Evolutionary conservation across 1,139 yeast species (phyloP), one percentile per base, ranked within the genome.

Genomic region (Arxiozyma telluris): DNA sequence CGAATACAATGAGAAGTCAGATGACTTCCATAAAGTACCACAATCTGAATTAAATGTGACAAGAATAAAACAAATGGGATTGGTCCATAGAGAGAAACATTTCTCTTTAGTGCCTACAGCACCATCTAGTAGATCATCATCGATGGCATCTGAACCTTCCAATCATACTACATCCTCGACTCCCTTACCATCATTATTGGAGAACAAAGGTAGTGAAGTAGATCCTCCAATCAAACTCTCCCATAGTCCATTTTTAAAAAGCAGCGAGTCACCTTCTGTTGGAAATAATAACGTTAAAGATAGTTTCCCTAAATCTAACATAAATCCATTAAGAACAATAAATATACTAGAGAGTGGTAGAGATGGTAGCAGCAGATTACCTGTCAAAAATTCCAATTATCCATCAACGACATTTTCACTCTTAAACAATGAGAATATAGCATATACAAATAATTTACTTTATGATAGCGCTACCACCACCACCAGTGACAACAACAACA

Each of bases 81-180:
- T 84, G n/a, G 76, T 81, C 0, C 83, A 77, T 62, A 77, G 78
- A 59, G 88, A 84, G 62, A 71, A 90, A 53, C 81, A 82, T 61
- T 84, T 82, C 63, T 79, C 85, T 1, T 85, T 84, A 27, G 82
- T 85, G 12, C 93, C 93, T 22, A 84, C 90, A 0, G 87, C 87
- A 0, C 87, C 88, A 4, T 70, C 76, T 1, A 57, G 63, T 39
- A 59, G 61, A 17, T 52, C 56, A 21, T 51, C 53, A 1, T 51
- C 50, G 3, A 57, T 61, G 44, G 63, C 60, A 23, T 55, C 61
- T 18, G 41, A 38, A 9, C 42, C 21, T 34, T 34, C 43, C 3
- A 34, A 15, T 27, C 30, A 27, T 15, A 34, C 39, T 6, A 12
- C 53, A 3, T 47, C 50, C 1, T 56, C 61, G 42, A 62, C 60